These are phyloP conservation scores for Colletotrichum simmondsii DNA, from an alignment of 2,329 filamentous ascomycete genomes.

Conservation along the genomic window DNA sequence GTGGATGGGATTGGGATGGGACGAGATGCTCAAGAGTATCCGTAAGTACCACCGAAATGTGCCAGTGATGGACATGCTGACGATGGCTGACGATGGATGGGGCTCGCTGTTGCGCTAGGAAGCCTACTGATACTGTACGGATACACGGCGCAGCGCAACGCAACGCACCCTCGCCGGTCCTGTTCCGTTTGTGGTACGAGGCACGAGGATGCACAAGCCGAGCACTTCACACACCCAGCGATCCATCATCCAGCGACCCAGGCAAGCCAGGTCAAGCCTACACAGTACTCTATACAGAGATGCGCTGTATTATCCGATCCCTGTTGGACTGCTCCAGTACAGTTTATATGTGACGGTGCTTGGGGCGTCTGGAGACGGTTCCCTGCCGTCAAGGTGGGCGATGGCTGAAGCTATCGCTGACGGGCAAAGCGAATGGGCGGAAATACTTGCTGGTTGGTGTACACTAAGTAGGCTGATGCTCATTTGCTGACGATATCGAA, in stretches of 20 bases:
- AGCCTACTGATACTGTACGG: neutral
- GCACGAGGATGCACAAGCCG: neutral
- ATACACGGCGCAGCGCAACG: neutral
- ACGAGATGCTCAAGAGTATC: slow-evolving; percentile 1
- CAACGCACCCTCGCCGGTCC: neutral
- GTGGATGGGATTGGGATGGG: neutral
- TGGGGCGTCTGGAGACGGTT: neutral
- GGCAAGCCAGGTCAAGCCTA: no score
- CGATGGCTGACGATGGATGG: neutral
- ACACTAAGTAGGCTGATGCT: neutral
- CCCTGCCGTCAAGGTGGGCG: neutral
- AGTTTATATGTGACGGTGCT: neutral
- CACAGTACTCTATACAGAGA: neutral
- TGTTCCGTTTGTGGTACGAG: neutral
- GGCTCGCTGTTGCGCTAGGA: neutral
- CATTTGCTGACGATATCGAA: neutral
- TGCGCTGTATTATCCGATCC: neutral
- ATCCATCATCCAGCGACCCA: no score
- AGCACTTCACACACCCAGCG: neutral
- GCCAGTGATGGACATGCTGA: neutral
- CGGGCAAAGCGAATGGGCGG: neutral
- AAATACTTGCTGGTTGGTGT: neutral
- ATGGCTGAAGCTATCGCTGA: neutral
- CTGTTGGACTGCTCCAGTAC: neutral
- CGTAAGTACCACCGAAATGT: neutral